These are phyloP conservation scores for Peronospora tabacina DNA, from an alignment of 352 stramenopile species.

Conservation along the genomic window DNA sequence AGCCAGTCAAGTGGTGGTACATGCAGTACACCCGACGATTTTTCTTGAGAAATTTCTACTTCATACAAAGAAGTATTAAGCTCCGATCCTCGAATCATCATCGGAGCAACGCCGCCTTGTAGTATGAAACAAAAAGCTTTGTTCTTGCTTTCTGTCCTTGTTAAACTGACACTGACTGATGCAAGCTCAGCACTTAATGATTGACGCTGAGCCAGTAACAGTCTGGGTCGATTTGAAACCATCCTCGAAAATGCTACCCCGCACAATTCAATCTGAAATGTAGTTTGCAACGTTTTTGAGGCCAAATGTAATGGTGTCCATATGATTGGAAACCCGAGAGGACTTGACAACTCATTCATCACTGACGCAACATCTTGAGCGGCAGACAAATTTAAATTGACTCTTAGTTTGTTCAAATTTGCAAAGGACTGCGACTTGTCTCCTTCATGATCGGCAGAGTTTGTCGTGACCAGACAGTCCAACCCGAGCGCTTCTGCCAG, in stretches of 20 bases:
- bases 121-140: constrained; percentile 10
- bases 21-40: constrained; percentile 20
- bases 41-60: constrained; percentile 22
- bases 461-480: constrained; percentile 21
- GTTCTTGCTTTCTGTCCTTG: constrained; percentile 1
- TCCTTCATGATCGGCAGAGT: constrained; percentile 9
- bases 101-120: constrained; percentile 26
- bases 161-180: constrained; percentile 25
- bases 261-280: constrained; percentile 34
- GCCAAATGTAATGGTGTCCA: constrained; percentile 6
- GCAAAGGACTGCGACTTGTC: constrained; percentile 14
- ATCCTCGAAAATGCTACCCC: constrained; percentile 12
- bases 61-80: constrained; percentile 13
- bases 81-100: constrained; percentile 5
- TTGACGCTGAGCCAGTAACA: constrained; percentile 27
- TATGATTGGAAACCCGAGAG: constrained; percentile 21
- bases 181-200: constrained; percentile 22
- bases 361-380: constrained; percentile 5
- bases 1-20: constrained; percentile 20
- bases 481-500: constrained; percentile 23
- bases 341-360: constrained; percentile 8
- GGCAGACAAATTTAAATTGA: constrained; percentile 11
- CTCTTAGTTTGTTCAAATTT: constrained; percentile 21
- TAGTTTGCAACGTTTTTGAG: not conserved
- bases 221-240: constrained; percentile 13